A percentile compares a stretch with the other conserved stretches of the same genome.
Evolutionary conservation across 1,139 yeast genomes (phyloP).

Genomic region (Keqinozyma sinolaborantium): DNA sequence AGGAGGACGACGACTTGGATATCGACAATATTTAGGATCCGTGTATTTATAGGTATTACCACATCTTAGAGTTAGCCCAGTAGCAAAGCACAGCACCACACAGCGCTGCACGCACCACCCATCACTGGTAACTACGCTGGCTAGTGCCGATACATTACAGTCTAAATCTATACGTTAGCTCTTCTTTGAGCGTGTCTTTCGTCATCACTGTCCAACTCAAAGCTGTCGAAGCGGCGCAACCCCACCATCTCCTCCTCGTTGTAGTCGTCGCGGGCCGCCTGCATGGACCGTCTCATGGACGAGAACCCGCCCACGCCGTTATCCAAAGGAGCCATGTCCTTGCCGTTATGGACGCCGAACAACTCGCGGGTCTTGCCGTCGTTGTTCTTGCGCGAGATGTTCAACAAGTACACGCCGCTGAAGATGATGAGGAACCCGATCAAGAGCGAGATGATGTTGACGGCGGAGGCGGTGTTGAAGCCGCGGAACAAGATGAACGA

Average conservation of each 20-base stretch:
- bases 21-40: constrained; percentile 78
- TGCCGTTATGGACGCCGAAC: constrained; percentile 56
- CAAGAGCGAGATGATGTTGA: constrained; percentile 78
- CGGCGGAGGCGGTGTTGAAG: constrained; percentile 79
- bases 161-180: background rate
- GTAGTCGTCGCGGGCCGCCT: constrained; percentile 52
- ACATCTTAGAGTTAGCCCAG: too few relatives aligned
- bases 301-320: constrained; percentile 75
- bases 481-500: constrained; percentile 85
- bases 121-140: background rate
- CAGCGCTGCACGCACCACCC: too few relatives aligned
- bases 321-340: constrained; percentile 69
- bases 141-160: background rate
- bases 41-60: background rate
- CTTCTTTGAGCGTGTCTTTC: constrained; percentile 14
- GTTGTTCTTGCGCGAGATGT: constrained; percentile 69
- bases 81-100: too few relatives aligned
- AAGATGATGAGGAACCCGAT: constrained; percentile 87
- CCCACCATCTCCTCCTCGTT: constrained; percentile 54
- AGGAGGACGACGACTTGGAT: constrained; percentile 64
- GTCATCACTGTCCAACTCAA: constrained; percentile 50
- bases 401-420: constrained; percentile 81
- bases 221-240: constrained; percentile 60
- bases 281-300: constrained; percentile 63
- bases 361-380: constrained; percentile 55